A percentile compares a stretch with the other conserved stretches of the same genome.
phyloP scores from a whole-genome alignment of 805 yeast species.

The Wickerhamomyces hampshirensis region DNA sequence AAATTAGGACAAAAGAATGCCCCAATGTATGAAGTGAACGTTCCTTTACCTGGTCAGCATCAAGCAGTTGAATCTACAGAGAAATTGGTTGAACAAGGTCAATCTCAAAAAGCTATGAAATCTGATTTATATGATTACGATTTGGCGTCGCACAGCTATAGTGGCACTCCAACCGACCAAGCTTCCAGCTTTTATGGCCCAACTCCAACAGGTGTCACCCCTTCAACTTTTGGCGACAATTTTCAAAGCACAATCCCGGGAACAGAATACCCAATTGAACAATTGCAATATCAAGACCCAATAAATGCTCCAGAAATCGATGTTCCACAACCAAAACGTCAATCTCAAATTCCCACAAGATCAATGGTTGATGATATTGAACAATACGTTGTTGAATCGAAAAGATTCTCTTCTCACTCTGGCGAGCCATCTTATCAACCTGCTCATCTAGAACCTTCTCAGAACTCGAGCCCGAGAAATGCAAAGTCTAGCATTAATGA shows the following conservation, averaged over 20 bases:
- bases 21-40: conserved; percentile 14
- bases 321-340: conserved; percentile 9
- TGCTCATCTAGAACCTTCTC: neutral
- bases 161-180: conserved; percentile 7
- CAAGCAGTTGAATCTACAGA: too few species aligned
- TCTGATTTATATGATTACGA: neutral
- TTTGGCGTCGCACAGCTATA: neutral
- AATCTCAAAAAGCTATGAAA: neutral
- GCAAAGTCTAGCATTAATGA: too few species aligned
- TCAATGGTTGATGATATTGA: conserved; percentile 12
- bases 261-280: conserved; percentile 3
- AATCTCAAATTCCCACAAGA: conserved; percentile 2
- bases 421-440: neutral
- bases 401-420: neutral
- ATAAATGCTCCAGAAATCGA: conserved; percentile 7
- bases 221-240: conserved; percentile 4
- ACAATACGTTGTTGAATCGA: neutral
- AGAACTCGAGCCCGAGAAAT: neutral
- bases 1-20: conserved; percentile 12
- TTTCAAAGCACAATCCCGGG: conserved; percentile 5
- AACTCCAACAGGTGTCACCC: conserved; percentile 10
- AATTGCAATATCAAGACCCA: neutral
- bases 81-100: conserved; percentile 4
- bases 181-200: conserved; percentile 22
- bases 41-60: conserved; percentile 5